Percentiles rank a stretch among this genome's conserved stretches.
phyloP scores from a whole-genome alignment of 345 rosid genomes.

The Gossypium turneri region DNA sequence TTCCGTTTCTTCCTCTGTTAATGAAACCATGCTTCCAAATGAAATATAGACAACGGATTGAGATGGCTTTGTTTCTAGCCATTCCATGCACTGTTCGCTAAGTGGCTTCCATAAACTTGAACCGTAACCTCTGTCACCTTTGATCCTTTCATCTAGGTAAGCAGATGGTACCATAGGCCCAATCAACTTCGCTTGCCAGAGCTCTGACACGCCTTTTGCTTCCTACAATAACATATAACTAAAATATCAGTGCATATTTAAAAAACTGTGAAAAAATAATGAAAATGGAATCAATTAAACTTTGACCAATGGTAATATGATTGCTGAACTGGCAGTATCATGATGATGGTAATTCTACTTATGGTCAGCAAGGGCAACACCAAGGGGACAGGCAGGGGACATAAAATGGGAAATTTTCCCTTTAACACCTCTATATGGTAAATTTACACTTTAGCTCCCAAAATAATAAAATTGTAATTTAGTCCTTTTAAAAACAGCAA shows the following conservation, averaged over 20 bases:
- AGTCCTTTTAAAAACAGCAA: too few relatives aligned
- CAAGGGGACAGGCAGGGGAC: too few relatives aligned
- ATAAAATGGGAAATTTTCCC: too few relatives aligned
- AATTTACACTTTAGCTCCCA: too few relatives aligned
- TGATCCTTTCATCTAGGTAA: slow-evolving; percentile 44
- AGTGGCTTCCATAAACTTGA: slow-evolving; percentile 64
- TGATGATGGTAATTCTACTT: too few relatives aligned
- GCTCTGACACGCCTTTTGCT: slow-evolving; percentile 33
- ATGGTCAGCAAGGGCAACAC: too few relatives aligned
- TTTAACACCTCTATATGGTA: too few relatives aligned
- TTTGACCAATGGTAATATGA: too few relatives aligned
- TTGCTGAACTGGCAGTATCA: too few relatives aligned
- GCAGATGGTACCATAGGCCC: slow-evolving; percentile 76
- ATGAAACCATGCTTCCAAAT: slow-evolving; percentile 67
- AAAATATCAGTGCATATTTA: not conserved
- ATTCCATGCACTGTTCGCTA: slow-evolving; percentile 49
- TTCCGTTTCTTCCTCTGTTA: slow-evolving; percentile 38
- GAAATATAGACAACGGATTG: slow-evolving; percentile 53
- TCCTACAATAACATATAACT: slow-evolving; percentile 21
- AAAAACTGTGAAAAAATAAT: not conserved
- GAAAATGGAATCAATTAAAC: not conserved
- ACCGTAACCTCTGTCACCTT: slow-evolving; percentile 56
- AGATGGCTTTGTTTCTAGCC: slow-evolving; percentile 51
- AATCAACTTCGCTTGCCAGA: slow-evolving; percentile 58
- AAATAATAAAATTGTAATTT: too few relatives aligned